Percentiles rank a stretch among this genome's conserved stretches.
Evolutionary conservation across 148 eudicot genomes (phyloP).

Genomic region (Silene uniflora): DNA sequence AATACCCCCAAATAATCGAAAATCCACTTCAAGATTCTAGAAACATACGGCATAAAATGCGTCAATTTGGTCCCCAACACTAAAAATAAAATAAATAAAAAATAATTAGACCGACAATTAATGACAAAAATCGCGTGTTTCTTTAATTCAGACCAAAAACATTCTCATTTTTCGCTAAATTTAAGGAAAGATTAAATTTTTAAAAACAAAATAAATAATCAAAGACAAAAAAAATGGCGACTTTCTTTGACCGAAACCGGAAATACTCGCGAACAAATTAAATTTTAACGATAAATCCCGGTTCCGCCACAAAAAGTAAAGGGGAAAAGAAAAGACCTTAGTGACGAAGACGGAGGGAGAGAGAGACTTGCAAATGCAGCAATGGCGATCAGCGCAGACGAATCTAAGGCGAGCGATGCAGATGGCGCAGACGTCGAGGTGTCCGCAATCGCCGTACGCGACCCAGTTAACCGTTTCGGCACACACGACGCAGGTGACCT

Average conservation of each 20-base stretch:
- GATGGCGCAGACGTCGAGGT: slow-evolving; percentile 73
- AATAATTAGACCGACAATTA: background rate
- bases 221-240: too few species aligned
- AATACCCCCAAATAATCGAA: background rate
- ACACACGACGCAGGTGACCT: slow-evolving; percentile 65
- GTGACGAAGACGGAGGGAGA: slow-evolving; percentile 65
- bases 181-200: too few species aligned
- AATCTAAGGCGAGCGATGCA: slow-evolving; percentile 87
- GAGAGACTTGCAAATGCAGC: slow-evolving; percentile 79
- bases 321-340: slow-evolving; percentile 34
- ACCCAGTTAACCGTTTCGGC: slow-evolving; percentile 74
- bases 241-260: too few species aligned
- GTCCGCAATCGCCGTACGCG: slow-evolving; percentile 76
- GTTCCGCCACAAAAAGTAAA: background rate
- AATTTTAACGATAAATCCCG: too few species aligned
- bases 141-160: background rate
- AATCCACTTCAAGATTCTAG: background rate
- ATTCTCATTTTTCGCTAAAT: background rate
- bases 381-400: slow-evolving; percentile 68
- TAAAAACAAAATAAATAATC: too few species aligned
- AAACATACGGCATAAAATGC: background rate
- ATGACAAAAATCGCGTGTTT: slow-evolving; percentile 7
- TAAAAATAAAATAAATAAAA: background rate
- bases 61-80: slow-evolving; percentile 9
- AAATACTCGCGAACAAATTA: too few species aligned